Evolutionary conservation across 2,329 filamentous ascomycete genomes (phyloP), one percentile per base, ranked within the genome.

Genomic region (Teratosphaeria zuluensis): DNA sequence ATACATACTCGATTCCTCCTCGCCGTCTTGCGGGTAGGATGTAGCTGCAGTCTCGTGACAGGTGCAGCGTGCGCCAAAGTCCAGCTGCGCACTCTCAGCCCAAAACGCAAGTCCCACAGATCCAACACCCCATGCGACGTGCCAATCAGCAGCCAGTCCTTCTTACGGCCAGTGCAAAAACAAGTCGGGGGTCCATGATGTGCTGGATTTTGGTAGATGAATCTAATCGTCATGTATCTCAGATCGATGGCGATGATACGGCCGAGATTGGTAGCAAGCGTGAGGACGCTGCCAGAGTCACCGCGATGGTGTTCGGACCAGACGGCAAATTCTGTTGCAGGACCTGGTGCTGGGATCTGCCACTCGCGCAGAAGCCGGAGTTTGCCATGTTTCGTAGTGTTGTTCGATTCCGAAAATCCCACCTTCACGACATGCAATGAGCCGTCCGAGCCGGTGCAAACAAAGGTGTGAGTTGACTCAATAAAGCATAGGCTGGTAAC

Each of bases 101-200:
- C 88, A 79, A 99, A 99, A n/a, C 94, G 87, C 48, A 99, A 80
- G 73, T 99, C 94, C 94, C 94, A 99, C 1, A 99, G 81, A 70
- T 95, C 89, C 7, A 99, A 78, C 31, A 97, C 87, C 38, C 95
- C 94, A 70, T 97, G 92, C 0, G 90, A 90, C 0, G 95, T 99
- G 38, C 92, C 94, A 0, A 97, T 76, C 1, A 95, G 81, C 2
- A 99, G 78, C 94, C 94, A 99, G 69, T 94, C 91, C 55, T 88
- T 86, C 69, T 86, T 89, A 59, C 84, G 83, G 68, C 96, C 91
- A 33, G 96, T 81, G 67, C 89, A 92, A 73, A 99, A 96, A 65
- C 90, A 94, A 0, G 90, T 96, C 1, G 91, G 90, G 0, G 87
- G 89, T 12, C 94, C 94, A 69, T 99, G 92, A 67, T 95, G 89